phyloP scores from a whole-genome alignment of 1,139 yeast genomes.

The Protomyces macrosporus region DNA sequence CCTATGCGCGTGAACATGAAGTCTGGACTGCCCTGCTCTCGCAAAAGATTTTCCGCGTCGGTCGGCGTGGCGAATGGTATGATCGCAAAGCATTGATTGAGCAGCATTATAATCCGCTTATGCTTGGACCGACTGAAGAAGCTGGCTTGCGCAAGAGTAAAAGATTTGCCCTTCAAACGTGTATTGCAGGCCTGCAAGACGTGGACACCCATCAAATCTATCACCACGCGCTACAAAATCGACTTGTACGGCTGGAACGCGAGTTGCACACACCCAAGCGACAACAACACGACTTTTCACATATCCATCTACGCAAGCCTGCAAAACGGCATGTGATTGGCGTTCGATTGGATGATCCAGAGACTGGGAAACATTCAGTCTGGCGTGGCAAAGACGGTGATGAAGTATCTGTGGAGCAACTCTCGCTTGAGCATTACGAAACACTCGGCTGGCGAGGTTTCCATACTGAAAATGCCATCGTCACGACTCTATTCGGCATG shows the following conservation, averaged over 20 bases:
- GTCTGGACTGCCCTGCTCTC: slow-evolving; percentile 28
- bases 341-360: slow-evolving; percentile 25
- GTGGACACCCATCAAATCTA: slow-evolving; percentile 32
- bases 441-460: slow-evolving; percentile 39
- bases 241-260: slow-evolving; percentile 31
- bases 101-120: slow-evolving; percentile 23
- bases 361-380: slow-evolving; percentile 28
- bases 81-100: slow-evolving; percentile 32
- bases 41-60: slow-evolving; percentile 29
- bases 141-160: slow-evolving; percentile 27
- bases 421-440: slow-evolving; percentile 38
- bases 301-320: slow-evolving; percentile 28
- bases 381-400: slow-evolving; percentile 28
- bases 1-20: slow-evolving; percentile 28
- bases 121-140: slow-evolving; percentile 5
- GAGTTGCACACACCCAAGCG: slow-evolving; percentile 28
- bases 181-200: slow-evolving; percentile 31
- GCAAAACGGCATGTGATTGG: slow-evolving; percentile 26
- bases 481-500: slow-evolving; percentile 37
- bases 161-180: slow-evolving; percentile 29
- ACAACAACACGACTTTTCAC: slow-evolving; percentile 30
- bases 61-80: slow-evolving; percentile 33
- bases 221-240: slow-evolving; percentile 31
- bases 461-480: slow-evolving; percentile 40
- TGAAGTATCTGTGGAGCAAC: slow-evolving; percentile 38